Conservation (phyloP, 345 rosid species). For the Boechera retrofracta region DNA sequence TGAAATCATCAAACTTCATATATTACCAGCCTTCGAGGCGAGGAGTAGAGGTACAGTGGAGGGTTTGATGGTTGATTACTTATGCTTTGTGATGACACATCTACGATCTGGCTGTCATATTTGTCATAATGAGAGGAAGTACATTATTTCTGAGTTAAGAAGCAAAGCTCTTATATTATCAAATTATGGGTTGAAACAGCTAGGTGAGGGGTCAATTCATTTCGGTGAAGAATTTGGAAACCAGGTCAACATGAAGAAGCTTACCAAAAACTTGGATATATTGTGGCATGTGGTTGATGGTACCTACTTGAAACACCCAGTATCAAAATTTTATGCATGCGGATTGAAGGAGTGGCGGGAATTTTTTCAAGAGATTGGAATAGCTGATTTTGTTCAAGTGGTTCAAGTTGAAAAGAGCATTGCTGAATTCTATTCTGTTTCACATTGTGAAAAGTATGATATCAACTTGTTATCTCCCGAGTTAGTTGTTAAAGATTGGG, state of each 20-base stretch:
- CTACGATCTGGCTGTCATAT: slow-evolving; percentile 69
- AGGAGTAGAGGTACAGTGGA: slow-evolving; percentile 44
- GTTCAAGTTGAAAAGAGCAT: slow-evolving; percentile 68
- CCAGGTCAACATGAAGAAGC: slow-evolving; percentile 55
- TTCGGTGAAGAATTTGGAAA: slow-evolving; percentile 72
- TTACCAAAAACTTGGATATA: slow-evolving; percentile 57
- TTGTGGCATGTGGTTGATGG: slow-evolving; percentile 81
- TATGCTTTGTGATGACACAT: slow-evolving; percentile 88
- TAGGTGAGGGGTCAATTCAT: slow-evolving; percentile 66
- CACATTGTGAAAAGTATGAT: slow-evolving; percentile 44
- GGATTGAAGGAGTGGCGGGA: slow-evolving; percentile 73
- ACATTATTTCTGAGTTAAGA: slow-evolving; percentile 64
- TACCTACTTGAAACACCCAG: slow-evolving; percentile 74
- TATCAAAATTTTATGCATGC: slow-evolving; percentile 50
- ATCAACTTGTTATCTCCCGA: slow-evolving; percentile 46
- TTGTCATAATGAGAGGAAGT: slow-evolving; percentile 70
- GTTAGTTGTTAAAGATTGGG: slow-evolving; percentile 77
- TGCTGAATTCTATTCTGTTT: slow-evolving; percentile 51
- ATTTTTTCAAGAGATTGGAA: slow-evolving; percentile 78
- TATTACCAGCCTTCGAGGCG: slow-evolving; percentile 71
- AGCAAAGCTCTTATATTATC: slow-evolving; percentile 71
- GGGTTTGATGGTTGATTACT: slow-evolving; percentile 66
- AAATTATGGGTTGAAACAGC: slow-evolving; percentile 69
- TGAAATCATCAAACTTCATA: slow-evolving; percentile 77
- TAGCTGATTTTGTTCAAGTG: slow-evolving; percentile 86